Evolutionary conservation across 768 basidiomycete genomes (phyloP).

Genomic region (Agrocybe chaxingu): DNA sequence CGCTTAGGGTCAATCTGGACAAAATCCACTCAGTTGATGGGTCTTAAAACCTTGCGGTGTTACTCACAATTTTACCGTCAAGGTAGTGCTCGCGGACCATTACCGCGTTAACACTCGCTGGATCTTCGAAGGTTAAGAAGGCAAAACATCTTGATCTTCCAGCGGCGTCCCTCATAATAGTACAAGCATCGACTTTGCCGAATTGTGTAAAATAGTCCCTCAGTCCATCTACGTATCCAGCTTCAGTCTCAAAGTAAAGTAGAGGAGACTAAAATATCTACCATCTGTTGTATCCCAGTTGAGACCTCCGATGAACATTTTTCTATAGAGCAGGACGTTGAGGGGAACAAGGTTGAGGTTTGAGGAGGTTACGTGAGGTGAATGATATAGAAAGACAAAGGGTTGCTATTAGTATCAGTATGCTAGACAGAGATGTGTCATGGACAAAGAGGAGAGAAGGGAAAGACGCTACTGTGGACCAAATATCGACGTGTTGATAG

Average conservation of each 20-base stretch:
- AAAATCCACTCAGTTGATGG: background rate
- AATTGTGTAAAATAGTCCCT: constrained; percentile 93
- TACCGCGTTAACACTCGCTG: constrained; percentile 90
- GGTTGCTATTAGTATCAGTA: constrained; percentile 80
- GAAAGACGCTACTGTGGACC: constrained; percentile 71
- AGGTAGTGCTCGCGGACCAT: constrained; percentile 94
- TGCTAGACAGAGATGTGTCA: constrained; percentile 62
- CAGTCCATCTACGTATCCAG: constrained; percentile 56
- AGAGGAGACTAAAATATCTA: constrained; percentile 48
- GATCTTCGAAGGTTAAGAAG: constrained; percentile 93
- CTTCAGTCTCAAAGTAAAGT: constrained; percentile 33
- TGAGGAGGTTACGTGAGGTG: constrained; percentile 23
- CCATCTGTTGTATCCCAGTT: constrained; percentile 99
- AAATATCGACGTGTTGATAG: constrained; percentile 47
- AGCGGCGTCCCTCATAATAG: constrained; percentile 96
- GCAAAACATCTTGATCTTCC: constrained; percentile 97
- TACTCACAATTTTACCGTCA: constrained; percentile 94
- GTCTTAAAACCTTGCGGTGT: background rate
- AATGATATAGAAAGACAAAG: constrained; percentile 47
- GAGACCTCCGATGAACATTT: constrained; percentile 99
- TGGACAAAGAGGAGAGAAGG: constrained; percentile 54
- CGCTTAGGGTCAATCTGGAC: constrained; percentile 98
- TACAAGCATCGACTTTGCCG: constrained; percentile 95
- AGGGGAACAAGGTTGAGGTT: constrained; percentile 16
- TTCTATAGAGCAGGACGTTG: constrained; percentile 54